Evolutionary conservation across 2,329 filamentous ascomycete species (phyloP).

Genomic region (Pseudocercospora vitis): DNA sequence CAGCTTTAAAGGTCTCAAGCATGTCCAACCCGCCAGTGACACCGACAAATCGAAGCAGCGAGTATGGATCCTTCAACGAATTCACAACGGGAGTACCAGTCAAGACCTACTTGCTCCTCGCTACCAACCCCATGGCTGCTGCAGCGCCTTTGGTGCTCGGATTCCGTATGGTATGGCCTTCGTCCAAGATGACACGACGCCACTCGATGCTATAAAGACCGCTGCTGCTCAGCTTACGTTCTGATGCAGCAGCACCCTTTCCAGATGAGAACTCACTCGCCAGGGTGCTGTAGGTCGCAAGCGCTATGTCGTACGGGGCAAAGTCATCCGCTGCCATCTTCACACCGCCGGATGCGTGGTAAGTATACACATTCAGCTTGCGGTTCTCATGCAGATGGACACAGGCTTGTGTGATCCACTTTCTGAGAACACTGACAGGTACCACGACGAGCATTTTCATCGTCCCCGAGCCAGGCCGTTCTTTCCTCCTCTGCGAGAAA

Average conservation of each 20-base stretch:
- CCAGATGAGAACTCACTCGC: slow-evolving; percentile 59
- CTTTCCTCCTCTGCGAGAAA: slow-evolving; percentile 31
- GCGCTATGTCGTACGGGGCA: slow-evolving; percentile 68
- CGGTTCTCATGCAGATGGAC: slow-evolving; percentile 67
- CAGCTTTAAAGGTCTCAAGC: slow-evolving; percentile 69
- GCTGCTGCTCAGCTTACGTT: slow-evolving; percentile 37
- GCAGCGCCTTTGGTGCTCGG: slow-evolving; percentile 69
- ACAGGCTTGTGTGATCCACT: slow-evolving; percentile 79
- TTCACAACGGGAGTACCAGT: slow-evolving; percentile 66
- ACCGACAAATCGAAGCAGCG: slow-evolving; percentile 72
- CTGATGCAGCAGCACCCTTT: slow-evolving; percentile 39
- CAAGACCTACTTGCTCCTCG: slow-evolving; percentile 74
- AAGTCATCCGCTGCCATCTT: slow-evolving; percentile 58
- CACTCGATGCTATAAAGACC: slow-evolving; percentile 67
- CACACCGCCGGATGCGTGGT: slow-evolving; percentile 66
- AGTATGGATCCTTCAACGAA: slow-evolving; percentile 76
- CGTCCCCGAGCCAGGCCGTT: slow-evolving; percentile 30
- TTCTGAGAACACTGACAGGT: slow-evolving; percentile 84
- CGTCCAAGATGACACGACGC: slow-evolving; percentile 78
- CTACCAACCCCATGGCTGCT: slow-evolving; percentile 66
- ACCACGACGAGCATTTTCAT: slow-evolving; percentile 66
- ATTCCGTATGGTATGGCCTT: slow-evolving; percentile 81
- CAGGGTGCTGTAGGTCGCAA: slow-evolving; percentile 81
- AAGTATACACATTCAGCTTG: slow-evolving; percentile 66
- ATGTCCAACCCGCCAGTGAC: slow-evolving; percentile 75